These are phyloP conservation scores for Penicillium glabrum DNA, from an alignment of 2,329 filamentous ascomycete genomes.

Conservation along the genomic window DNA sequence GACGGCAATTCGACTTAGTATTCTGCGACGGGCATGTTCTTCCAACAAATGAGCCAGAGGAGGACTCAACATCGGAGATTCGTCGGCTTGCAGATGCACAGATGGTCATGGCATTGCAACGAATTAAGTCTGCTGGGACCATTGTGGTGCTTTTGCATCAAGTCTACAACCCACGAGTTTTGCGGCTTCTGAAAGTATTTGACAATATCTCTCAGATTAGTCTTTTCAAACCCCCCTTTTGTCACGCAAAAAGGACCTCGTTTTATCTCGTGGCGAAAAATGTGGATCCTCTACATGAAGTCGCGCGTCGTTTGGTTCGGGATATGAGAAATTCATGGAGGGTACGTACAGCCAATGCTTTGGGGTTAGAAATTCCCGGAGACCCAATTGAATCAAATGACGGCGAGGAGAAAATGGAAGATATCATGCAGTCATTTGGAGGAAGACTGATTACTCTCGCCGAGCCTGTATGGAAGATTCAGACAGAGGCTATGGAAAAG, in stretches of 20 bases:
- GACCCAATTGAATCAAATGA: background rate
- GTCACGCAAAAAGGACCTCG: background rate
- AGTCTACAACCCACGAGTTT: background rate
- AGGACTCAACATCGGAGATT: background rate
- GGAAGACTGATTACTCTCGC: background rate
- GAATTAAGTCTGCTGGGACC: slow-evolving; percentile 1
- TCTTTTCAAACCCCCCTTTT: background rate
- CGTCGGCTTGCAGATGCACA: background rate
- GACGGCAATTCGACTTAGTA: background rate
- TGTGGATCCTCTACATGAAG: background rate
- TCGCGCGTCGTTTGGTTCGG: background rate
- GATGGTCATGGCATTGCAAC: background rate
- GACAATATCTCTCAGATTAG: background rate
- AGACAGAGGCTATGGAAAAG: background rate
- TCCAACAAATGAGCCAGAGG: background rate
- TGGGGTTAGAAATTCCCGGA: background rate
- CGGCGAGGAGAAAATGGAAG: background rate
- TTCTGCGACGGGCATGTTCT: background rate
- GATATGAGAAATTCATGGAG: background rate
- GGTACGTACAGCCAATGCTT: background rate
- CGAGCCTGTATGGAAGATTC: background rate
- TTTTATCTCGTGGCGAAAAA: slow-evolving; percentile 5
- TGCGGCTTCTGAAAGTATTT: background rate
- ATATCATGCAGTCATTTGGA: background rate
- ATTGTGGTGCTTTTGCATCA: slow-evolving; percentile 3